Conservation (phyloP, 164 flowering plant genomes). For the Macadamia tetraphylla region DNA sequence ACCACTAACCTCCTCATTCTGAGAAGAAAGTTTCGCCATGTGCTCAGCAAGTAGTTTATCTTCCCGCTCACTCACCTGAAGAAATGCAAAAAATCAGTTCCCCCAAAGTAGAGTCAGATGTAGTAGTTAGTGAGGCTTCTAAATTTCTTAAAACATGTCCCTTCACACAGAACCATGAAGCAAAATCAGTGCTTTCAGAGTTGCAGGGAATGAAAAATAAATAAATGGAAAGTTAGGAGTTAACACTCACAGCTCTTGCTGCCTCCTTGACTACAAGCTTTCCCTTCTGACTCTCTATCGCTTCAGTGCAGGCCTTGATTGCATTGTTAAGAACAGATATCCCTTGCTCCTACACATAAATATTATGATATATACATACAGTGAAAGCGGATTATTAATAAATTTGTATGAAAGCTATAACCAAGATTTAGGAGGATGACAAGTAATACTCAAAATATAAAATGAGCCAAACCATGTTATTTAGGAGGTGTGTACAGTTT, state of each 20-base stretch:
- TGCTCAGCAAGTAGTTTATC: constrained; percentile 76
- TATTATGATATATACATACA: background rate
- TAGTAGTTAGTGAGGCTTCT: too few species aligned
- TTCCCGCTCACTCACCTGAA: constrained; percentile 92
- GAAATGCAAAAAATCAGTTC: background rate
- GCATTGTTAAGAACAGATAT: constrained; percentile 67
- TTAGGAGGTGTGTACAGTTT: too few species aligned
- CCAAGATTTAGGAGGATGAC: too few species aligned
- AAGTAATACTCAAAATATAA: too few species aligned
- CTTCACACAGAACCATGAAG: too few species aligned
- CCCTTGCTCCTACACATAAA: constrained; percentile 73
- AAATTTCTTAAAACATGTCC: too few species aligned
- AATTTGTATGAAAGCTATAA: too few species aligned
- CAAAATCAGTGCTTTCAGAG: too few species aligned
- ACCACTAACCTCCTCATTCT: constrained; percentile 69
- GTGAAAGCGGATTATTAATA: background rate
- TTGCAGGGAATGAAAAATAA: too few species aligned
- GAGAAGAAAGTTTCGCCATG: constrained; percentile 56
- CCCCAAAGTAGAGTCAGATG: too few species aligned
- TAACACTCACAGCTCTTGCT: constrained; percentile 75
- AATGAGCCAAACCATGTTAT: too few species aligned
- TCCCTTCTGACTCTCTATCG: constrained; percentile 74
- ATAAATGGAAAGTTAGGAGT: background rate
- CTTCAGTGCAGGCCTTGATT: constrained; percentile 67
- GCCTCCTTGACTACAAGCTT: constrained; percentile 78